phyloP scores from a whole-genome alignment of 257 asterid genomes.

The Hygrophila difformis region DNA sequence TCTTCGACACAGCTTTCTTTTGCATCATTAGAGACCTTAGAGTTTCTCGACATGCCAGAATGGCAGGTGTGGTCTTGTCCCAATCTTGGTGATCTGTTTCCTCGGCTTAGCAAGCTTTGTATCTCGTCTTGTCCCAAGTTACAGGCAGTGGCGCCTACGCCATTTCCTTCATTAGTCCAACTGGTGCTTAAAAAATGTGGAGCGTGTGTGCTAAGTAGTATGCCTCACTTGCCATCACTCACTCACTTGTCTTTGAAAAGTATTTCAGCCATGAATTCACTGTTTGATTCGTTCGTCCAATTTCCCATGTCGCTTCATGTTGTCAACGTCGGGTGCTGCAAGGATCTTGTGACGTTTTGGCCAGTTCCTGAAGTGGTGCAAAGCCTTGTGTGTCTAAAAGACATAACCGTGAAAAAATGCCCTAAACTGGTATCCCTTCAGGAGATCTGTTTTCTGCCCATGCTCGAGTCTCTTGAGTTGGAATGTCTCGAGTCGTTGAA shows the following conservation, averaged over 20 bases:
- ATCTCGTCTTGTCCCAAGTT: slow-evolving; percentile 15
- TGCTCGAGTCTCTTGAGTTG: neutral
- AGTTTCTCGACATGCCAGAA: slow-evolving; percentile 19
- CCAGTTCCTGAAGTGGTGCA: neutral
- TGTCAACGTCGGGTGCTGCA: slow-evolving; percentile 1
- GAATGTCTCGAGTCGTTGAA: slow-evolving; percentile 1
- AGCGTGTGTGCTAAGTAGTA: neutral
- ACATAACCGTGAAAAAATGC: neutral
- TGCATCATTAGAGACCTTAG: slow-evolving; percentile 18
- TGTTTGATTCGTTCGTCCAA: neutral
- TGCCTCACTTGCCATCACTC: slow-evolving; percentile 9
- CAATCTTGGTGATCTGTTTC: neutral
- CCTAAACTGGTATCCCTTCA: slow-evolving; percentile 8
- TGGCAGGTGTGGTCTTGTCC: slow-evolving; percentile 19
- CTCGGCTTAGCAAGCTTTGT: slow-evolving; percentile 7
- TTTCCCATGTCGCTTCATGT: slow-evolving; percentile 12
- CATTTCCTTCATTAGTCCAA: slow-evolving; percentile 7
- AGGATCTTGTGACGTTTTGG: slow-evolving; percentile 10
- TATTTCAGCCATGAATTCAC: neutral
- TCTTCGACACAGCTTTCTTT: neutral
- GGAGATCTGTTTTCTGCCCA: slow-evolving; percentile 7
- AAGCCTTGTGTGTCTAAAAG: slow-evolving; percentile 4
- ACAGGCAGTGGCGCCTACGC: neutral
- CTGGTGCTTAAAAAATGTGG: slow-evolving; percentile 3
- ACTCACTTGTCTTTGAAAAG: slow-evolving; percentile 2